phyloP scores from a whole-genome alignment of 768 basidiomycete species.

The Fomitopsis serialis region DNA sequence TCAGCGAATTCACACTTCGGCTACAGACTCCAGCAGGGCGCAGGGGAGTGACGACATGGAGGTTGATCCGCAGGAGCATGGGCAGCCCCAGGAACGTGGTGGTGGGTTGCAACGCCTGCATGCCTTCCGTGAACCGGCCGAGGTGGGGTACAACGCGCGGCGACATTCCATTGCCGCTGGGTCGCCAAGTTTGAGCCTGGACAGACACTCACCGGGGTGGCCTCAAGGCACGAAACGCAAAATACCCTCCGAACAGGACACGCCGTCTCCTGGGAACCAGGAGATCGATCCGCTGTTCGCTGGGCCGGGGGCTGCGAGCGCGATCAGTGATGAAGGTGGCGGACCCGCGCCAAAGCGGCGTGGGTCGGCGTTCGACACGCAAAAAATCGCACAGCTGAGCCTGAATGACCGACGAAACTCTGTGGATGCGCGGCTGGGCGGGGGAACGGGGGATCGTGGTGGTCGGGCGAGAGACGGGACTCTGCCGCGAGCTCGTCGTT shows the following conservation, averaged over 20 bases:
- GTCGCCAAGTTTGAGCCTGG: slow-evolving; percentile 14
- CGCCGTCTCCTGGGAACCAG: slow-evolving; percentile 47
- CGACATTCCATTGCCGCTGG: slow-evolving; percentile 68
- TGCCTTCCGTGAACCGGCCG: slow-evolving; percentile 35
- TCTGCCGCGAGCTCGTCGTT: slow-evolving; percentile 40
- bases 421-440: slow-evolving; percentile 56
- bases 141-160: slow-evolving; percentile 67
- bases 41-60: slow-evolving; percentile 18
- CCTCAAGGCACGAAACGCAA: slow-evolving; percentile 76
- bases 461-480: slow-evolving; percentile 56
- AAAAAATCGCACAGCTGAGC: slow-evolving; percentile 67
- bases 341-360: slow-evolving; percentile 77
- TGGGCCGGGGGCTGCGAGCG: slow-evolving; percentile 62
- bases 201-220: slow-evolving; percentile 15
- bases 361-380: slow-evolving; percentile 78
- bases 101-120: slow-evolving; percentile 10
- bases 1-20: slow-evolving; percentile 1
- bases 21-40: slow-evolving; percentile 11
- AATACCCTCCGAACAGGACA: slow-evolving; percentile 64
- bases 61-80: slow-evolving; percentile 12
- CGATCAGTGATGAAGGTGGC: slow-evolving; percentile 53
- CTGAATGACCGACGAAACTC: slow-evolving; percentile 77
- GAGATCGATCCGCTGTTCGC: slow-evolving; percentile 64
- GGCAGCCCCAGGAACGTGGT: slow-evolving; percentile 7
- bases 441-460: slow-evolving; percentile 42